Percentiles rank a stretch among this genome's conserved stretches.
phyloP scores from a whole-genome alignment of 2,329 filamentous ascomycete species.

The Colletotrichum navitas region DNA sequence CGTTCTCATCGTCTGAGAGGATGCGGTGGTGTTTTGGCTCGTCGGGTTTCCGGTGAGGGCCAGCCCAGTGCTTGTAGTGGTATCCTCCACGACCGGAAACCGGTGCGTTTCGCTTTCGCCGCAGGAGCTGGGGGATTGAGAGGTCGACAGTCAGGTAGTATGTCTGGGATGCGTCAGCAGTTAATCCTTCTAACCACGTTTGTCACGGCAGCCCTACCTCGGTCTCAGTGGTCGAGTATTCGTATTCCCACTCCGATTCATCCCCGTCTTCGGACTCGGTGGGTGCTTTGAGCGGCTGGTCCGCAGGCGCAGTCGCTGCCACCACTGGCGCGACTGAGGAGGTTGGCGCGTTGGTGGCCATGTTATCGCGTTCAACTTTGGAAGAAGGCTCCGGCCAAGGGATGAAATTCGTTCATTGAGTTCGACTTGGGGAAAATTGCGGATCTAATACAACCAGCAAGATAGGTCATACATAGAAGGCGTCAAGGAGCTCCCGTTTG shows the following conservation, averaged over 20 bases:
- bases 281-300: conserved; percentile 13
- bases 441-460: too few species aligned
- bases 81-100: conserved; percentile 59
- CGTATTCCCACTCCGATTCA: conserved; percentile 75
- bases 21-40: conserved; percentile 43
- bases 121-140: conserved; percentile 69
- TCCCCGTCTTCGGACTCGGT: conserved; percentile 54
- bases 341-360: conserved; percentile 25
- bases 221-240: conserved; percentile 73
- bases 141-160: conserved; percentile 75
- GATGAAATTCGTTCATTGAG: conserved; percentile 10
- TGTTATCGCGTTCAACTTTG: conserved; percentile 18
- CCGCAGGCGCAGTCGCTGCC: conserved; percentile 27
- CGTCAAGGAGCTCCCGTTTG: background rate
- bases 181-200: background rate
- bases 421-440: too few species aligned
- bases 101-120: conserved; percentile 47
- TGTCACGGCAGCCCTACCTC: conserved; percentile 58
- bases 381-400: conserved; percentile 2
- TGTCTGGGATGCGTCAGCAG: conserved; percentile 57
- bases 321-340: conserved; percentile 25
- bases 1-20: conserved; percentile 45
- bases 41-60: conserved; percentile 46
- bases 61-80: conserved; percentile 57
- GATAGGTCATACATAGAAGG: background rate